A percentile compares a stretch with the other conserved stretches of the same genome.
Conservation (phyloP, 2,329 filamentous ascomycete species). For the Fusarium pilosicola region DNA sequence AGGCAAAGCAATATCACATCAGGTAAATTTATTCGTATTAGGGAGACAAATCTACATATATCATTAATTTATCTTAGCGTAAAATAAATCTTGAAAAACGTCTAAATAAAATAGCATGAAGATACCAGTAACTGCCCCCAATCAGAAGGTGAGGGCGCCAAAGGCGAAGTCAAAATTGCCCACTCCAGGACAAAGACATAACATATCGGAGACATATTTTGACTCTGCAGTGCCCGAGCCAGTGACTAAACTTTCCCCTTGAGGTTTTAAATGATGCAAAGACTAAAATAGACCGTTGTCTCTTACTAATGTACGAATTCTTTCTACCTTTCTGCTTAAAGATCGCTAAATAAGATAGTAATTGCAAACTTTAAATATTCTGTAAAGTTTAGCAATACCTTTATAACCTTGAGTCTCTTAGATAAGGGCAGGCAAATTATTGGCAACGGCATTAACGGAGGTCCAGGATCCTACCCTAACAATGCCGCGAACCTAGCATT, state of each 20-base stretch:
- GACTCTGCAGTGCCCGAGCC: not conserved
- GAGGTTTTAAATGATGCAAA: conserved; percentile 7
- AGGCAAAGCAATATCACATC: not conserved
- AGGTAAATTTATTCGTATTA: not conserved
- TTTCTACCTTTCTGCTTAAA: no score
- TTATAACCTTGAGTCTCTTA: conserved; percentile 49
- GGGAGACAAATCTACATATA: not conserved
- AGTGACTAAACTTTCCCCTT: not conserved
- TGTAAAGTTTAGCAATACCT: conserved; percentile 46
- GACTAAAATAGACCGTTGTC: conserved; percentile 21
- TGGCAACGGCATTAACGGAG: conserved; percentile 52
- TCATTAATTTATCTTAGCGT: not conserved
- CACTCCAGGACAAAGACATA: not conserved
- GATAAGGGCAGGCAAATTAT: conserved; percentile 54
- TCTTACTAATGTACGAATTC: conserved; percentile 17
- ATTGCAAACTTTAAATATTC: not conserved
- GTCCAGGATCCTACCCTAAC: conserved; percentile 45
- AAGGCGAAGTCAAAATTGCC: not conserved
- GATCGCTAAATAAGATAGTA: not conserved
- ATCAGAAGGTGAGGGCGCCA: not conserved
- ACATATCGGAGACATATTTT: not conserved
- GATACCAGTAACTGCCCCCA: no score
- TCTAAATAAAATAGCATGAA: not conserved
- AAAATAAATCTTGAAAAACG: not conserved
- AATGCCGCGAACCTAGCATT: conserved; percentile 61